Percentiles rank a stretch among this genome's conserved stretches.
These are phyloP conservation scores for Elongisporangium senticosum DNA, from an alignment of 352 stramenopile species.

Conservation along the genomic window DNA sequence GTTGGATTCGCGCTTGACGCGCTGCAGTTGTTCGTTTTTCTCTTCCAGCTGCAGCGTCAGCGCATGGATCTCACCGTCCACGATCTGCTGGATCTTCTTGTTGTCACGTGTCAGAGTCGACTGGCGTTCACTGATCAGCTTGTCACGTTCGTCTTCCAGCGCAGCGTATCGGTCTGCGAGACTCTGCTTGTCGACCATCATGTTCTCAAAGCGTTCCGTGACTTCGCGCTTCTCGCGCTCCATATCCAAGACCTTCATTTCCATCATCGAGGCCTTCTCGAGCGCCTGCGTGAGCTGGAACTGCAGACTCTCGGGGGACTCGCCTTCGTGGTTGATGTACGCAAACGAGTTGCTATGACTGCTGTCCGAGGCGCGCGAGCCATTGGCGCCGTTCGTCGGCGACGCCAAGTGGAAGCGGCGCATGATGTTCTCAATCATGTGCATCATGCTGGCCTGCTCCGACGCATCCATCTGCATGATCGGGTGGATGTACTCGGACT, in stretches of 20 bases:
- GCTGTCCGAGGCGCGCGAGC: conserved; percentile 20
- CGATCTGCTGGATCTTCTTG: conserved; percentile 86
- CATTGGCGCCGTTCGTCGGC: conserved; percentile 16
- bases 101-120: conserved; percentile 76
- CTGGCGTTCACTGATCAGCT: conserved; percentile 65
- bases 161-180: conserved; percentile 34
- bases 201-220: conserved; percentile 63
- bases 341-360: conserved; percentile 40
- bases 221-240: conserved; percentile 73
- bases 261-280: conserved; percentile 62
- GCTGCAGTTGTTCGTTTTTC: conserved; percentile 67
- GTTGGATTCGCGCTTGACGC: conserved; percentile 65
- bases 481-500: conserved; percentile 79
- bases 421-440: conserved; percentile 82
- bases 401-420: conserved; percentile 64
- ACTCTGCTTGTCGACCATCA: conserved; percentile 40
- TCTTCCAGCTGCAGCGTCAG: conserved; percentile 72
- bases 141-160: conserved; percentile 65
- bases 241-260: conserved; percentile 72
- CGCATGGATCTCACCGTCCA: conserved; percentile 74
- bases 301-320: conserved; percentile 39
- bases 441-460: conserved; percentile 80
- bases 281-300: conserved; percentile 53
- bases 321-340: conserved; percentile 39
- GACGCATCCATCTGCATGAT: conserved; percentile 80